A percentile compares a stretch with the other conserved stretches of the same genome.
Conservation (phyloP, 495 filamentous ascomycete genomes). For the Aspergillus ostianus region DNA sequence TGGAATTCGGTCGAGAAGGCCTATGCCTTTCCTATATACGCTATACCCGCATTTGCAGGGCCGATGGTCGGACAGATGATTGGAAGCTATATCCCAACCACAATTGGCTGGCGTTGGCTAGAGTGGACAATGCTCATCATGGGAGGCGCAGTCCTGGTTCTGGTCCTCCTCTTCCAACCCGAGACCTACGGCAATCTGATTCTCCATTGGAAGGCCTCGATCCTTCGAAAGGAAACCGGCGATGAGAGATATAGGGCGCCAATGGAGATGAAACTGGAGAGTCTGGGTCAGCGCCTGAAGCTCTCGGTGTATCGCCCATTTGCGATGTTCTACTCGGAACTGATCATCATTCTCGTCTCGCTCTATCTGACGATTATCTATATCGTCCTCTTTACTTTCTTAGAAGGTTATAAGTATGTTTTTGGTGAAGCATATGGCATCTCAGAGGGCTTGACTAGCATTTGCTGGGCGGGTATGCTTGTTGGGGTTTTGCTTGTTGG, state of each 20-base stretch:
- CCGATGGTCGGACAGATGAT: slow-evolving; percentile 42
- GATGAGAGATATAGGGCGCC: slow-evolving; percentile 37
- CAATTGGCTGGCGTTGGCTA: slow-evolving; percentile 44
- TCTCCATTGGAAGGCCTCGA: slow-evolving; percentile 44
- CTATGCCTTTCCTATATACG: slow-evolving; percentile 42
- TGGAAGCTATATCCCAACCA: slow-evolving; percentile 22
- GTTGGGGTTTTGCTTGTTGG: slow-evolving; percentile 48
- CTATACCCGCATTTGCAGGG: slow-evolving; percentile 37
- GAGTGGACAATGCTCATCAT: slow-evolving; percentile 48
- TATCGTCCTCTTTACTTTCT: slow-evolving; percentile 60
- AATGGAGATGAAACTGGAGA: slow-evolving; percentile 34
- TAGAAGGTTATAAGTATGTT: slow-evolving; percentile 59
- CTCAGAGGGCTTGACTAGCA: slow-evolving; percentile 45
- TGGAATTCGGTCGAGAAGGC: slow-evolving; percentile 43
- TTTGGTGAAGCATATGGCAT: slow-evolving; percentile 55
- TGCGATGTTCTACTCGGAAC: slow-evolving; percentile 30
- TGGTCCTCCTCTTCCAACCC: slow-evolving; percentile 39
- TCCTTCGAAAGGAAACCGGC: slow-evolving; percentile 39
- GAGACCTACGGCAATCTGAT: slow-evolving; percentile 48
- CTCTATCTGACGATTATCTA: slow-evolving; percentile 60
- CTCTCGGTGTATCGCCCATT: slow-evolving; percentile 33
- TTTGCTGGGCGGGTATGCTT: slow-evolving; percentile 54
- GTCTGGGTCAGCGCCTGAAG: slow-evolving; percentile 1
- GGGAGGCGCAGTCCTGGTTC: slow-evolving; percentile 32
- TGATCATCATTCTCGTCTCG: slow-evolving; percentile 47